Evolutionary conservation across 2,329 filamentous ascomycete species (phyloP).

Genomic region (Dothistroma pini): DNA sequence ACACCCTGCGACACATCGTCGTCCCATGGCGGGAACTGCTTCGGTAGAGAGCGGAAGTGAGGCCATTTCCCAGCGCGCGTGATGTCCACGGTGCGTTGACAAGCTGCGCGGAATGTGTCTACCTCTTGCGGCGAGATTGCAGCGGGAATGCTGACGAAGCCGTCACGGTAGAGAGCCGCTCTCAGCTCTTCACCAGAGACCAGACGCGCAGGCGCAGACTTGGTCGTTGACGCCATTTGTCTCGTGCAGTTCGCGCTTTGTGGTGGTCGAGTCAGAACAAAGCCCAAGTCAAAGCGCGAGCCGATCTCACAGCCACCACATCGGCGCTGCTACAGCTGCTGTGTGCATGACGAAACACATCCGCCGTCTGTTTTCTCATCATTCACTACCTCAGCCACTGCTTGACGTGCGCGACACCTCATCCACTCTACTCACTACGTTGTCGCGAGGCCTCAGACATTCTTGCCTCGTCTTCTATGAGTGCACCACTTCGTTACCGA

Average conservation of each 20-base stretch:
- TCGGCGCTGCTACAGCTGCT: background rate
- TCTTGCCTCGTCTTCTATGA: background rate
- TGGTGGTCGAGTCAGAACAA: background rate
- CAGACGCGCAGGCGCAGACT: background rate
- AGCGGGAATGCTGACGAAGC: slow-evolving; percentile 69
- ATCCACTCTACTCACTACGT: background rate
- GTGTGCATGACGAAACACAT: background rate
- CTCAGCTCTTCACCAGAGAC: slow-evolving; percentile 36
- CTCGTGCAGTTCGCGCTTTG: slow-evolving; percentile 7
- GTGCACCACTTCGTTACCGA: background rate
- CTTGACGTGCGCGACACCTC: background rate
- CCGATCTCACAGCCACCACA: background rate
- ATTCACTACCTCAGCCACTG: background rate
- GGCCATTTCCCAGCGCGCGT: slow-evolving; percentile 74
- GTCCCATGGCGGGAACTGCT: slow-evolving; percentile 89
- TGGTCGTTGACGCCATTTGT: slow-evolving; percentile 13
- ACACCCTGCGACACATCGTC: slow-evolving; percentile 58
- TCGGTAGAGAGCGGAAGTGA: slow-evolving; percentile 76
- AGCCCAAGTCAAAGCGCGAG: background rate
- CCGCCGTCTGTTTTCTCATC: background rate
- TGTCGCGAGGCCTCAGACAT: background rate
- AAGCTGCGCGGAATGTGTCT: slow-evolving; percentile 57
- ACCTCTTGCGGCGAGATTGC: slow-evolving; percentile 59
- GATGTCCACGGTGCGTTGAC: slow-evolving; percentile 53
- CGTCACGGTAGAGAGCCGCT: slow-evolving; percentile 61